These are phyloP conservation scores for Toxoplasma gondii DNA, from an alignment of 169 alveolate species.

Conservation along the genomic window DNA sequence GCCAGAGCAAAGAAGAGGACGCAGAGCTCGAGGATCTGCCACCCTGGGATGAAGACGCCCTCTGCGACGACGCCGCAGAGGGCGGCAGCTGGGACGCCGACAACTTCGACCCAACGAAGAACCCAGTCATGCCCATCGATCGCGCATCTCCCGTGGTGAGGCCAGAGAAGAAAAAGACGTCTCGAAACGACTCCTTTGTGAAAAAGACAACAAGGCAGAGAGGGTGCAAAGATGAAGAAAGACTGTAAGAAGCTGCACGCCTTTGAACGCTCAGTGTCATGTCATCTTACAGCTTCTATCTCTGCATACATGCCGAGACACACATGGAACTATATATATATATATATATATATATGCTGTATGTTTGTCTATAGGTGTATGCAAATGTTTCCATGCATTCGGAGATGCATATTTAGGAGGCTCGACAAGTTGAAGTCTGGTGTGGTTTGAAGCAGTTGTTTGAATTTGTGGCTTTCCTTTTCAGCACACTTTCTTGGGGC, in stretches of 20 bases:
- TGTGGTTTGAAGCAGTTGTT: neutral
- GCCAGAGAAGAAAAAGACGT: neutral
- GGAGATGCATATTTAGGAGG: neutral
- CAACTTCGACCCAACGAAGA: neutral
- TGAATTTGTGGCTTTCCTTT: neutral
- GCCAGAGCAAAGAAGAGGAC: neutral
- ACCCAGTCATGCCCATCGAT: neutral
- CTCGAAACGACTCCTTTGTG: too few relatives aligned
- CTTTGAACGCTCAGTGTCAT: too few relatives aligned
- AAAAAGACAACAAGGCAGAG: too few relatives aligned
- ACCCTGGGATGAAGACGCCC: neutral
- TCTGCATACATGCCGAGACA: too few relatives aligned
- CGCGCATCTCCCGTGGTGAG: neutral
- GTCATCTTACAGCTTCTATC: too few relatives aligned
- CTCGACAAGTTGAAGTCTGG: neutral
- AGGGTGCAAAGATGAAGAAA: too few relatives aligned
- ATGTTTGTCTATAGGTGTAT: neutral
- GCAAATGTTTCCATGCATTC: neutral
- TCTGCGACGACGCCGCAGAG: slow-evolving; percentile 1
- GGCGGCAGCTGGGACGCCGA: slow-evolving; percentile 7
- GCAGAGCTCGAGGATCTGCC: neutral
- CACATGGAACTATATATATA: too few relatives aligned
- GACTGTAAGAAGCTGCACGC: too few relatives aligned
- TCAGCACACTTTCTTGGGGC: neutral
- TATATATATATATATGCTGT: slow-evolving; percentile 8